Conservation (phyloP, 2,329 filamentous ascomycete species). For the Xylaria sp. region DNA sequence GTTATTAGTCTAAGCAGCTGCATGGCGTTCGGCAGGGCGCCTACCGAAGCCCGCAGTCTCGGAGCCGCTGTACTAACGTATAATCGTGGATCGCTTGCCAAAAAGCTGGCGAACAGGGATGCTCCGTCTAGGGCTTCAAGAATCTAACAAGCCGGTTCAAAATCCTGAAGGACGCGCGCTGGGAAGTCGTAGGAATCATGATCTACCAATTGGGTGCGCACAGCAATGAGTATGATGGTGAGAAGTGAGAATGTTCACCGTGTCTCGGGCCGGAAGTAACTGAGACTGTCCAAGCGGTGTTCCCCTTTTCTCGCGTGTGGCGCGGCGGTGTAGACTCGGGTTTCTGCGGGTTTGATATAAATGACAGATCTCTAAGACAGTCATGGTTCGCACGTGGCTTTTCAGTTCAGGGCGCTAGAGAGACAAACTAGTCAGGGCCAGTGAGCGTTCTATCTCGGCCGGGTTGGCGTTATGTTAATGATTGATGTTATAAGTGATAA, state of each 20-base stretch:
- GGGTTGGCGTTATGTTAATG: neutral
- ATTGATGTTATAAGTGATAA: neutral
- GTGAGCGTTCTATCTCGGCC: neutral
- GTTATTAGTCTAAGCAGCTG: neutral
- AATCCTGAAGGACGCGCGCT: slow-evolving; percentile 6
- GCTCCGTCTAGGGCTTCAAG: slow-evolving; percentile 7
- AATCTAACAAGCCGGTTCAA: neutral
- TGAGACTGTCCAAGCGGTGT: neutral
- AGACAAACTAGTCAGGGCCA: neutral
- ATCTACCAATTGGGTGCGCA: slow-evolving; percentile 20
- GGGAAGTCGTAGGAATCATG: slow-evolving; percentile 10
- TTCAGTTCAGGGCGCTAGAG: neutral
- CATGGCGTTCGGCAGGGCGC: neutral
- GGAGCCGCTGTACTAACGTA: neutral
- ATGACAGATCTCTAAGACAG: neutral
- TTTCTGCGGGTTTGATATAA: neutral
- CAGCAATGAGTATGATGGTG: neutral
- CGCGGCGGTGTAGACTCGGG: neutral
- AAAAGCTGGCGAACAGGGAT: slow-evolving; percentile 17
- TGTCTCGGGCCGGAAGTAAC: slow-evolving; percentile 17
- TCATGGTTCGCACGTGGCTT: slow-evolving; percentile 6
- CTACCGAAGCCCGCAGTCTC: neutral
- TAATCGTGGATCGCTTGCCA: slow-evolving; percentile 7
- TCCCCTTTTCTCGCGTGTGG: neutral
- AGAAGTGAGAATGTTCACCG: slow-evolving; percentile 9